Conservation (phyloP, 441 rosid species). For the Croton laevigatus region DNA sequence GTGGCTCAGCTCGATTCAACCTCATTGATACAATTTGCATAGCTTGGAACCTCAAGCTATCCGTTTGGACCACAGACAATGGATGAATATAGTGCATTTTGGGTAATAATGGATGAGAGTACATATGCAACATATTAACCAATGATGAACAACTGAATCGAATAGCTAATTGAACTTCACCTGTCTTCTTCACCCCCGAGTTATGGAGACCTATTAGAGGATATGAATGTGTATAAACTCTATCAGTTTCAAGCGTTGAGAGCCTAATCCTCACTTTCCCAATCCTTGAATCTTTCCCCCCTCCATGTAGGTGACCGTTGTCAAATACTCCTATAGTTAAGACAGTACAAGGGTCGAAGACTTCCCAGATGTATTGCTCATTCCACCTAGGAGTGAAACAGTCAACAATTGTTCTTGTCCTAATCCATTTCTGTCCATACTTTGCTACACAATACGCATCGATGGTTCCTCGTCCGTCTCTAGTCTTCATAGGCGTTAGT, state of each 20-base stretch:
- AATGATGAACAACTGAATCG: conserved; percentile 75
- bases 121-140: conserved; percentile 78
- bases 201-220: conserved; percentile 72
- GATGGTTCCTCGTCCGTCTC: conserved; percentile 76
- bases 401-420: conserved; percentile 81
- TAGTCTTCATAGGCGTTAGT: conserved; percentile 63
- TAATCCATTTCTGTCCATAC: conserved; percentile 92
- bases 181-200: conserved; percentile 76
- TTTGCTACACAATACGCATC: conserved; percentile 95
- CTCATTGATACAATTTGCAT: conserved; percentile 79
- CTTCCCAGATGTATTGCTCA: conserved; percentile 96
- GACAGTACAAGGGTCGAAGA: conserved; percentile 85
- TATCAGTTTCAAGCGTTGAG: conserved; percentile 79
- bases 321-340: conserved; percentile 79
- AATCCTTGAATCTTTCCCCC: conserved; percentile 50
- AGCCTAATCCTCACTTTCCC: conserved; percentile 90
- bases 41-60: conserved; percentile 80
- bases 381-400: conserved; percentile 79
- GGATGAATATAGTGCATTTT: conserved; percentile 94
- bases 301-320: conserved; percentile 54
- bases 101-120: conserved; percentile 77
- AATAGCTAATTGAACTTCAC: conserved; percentile 82
- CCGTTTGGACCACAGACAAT: conserved; percentile 73
- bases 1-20: conserved; percentile 85
- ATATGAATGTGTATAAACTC: conserved; percentile 89